A percentile compares a stretch with the other conserved stretches of the same genome.
These are phyloP conservation scores for Solanum sejunctum DNA, from an alignment of 257 asterid genomes.

Conservation along the genomic window DNA sequence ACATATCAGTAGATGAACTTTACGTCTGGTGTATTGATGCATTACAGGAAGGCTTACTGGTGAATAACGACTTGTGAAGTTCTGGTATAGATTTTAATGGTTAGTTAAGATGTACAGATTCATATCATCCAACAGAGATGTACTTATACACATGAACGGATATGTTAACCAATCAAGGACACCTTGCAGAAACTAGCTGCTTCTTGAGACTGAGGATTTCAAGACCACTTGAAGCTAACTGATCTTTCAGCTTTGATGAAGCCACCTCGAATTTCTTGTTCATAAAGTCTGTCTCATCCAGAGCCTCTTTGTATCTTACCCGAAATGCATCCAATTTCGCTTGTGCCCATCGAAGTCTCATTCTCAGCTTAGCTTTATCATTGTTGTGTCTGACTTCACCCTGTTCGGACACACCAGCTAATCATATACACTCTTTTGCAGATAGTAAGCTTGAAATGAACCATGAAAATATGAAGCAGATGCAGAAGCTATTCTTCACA, in stretches of 20 bases:
- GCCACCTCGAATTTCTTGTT: conserved; percentile 40
- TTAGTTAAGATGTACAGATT: neutral
- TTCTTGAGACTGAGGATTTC: conserved; percentile 48
- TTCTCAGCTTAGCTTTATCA: conserved; percentile 49
- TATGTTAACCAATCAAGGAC: neutral
- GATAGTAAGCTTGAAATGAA: neutral
- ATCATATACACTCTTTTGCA: neutral
- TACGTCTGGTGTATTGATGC: neutral
- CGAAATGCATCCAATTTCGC: conserved; percentile 46
- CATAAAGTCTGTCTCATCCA: conserved; percentile 41
- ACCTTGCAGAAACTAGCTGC: conserved; percentile 27
- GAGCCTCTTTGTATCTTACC: conserved; percentile 23
- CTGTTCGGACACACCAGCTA: conserved; percentile 19
- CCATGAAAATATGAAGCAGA: neutral
- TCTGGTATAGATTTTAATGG: neutral
- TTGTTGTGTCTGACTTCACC: conserved; percentile 18
- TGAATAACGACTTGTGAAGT: neutral
- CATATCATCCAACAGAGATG: neutral
- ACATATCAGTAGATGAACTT: neutral
- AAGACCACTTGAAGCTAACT: conserved; percentile 30
- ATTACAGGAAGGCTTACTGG: neutral
- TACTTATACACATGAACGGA: neutral
- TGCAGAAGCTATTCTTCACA: neutral
- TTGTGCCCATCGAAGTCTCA: conserved; percentile 53
- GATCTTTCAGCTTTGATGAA: conserved; percentile 40